Evolutionary conservation across 768 basidiomycete species (phyloP).

Genomic region (Chalciporus piperatus): DNA sequence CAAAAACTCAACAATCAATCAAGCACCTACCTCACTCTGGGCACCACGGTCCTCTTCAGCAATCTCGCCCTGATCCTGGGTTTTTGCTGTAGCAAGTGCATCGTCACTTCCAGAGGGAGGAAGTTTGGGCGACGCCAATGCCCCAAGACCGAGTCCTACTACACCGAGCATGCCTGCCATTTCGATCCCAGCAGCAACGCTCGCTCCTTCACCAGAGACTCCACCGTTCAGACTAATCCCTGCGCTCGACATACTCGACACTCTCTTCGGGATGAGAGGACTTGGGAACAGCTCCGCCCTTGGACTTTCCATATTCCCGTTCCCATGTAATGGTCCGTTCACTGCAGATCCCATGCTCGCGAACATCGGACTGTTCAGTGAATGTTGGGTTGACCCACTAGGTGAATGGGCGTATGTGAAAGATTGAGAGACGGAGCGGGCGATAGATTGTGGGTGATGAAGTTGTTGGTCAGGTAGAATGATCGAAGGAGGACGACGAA

Average conservation of each 20-base stretch:
- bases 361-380: conserved; percentile 40
- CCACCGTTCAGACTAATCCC: conserved; percentile 26
- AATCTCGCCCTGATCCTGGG: conserved; percentile 29
- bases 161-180: conserved; percentile 18
- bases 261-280: conserved; percentile 19
- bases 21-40: conserved; percentile 64
- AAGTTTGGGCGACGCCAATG: conserved; percentile 47
- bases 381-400: conserved; percentile 42
- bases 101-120: conserved; percentile 62
- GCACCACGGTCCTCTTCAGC: conserved; percentile 51
- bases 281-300: conserved; percentile 15
- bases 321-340: conserved; percentile 19
- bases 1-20: not conserved
- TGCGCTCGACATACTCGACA: conserved; percentile 28
- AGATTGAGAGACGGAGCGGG: conserved; percentile 29
- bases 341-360: conserved; percentile 30
- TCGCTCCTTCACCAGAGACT: conserved; percentile 17
- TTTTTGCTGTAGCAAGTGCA: conserved; percentile 42
- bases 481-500: conserved; percentile 70
- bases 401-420: conserved; percentile 34
- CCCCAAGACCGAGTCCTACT: conserved; percentile 26
- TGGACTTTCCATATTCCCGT: conserved; percentile 35
- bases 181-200: conserved; percentile 18
- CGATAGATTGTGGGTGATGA: conserved; percentile 31
- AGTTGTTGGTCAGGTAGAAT: conserved; percentile 47